A percentile compares a stretch with the other conserved stretches of the same genome.
Conservation (phyloP, 768 basidiomycete species). For the Serendipita sp. region DNA sequence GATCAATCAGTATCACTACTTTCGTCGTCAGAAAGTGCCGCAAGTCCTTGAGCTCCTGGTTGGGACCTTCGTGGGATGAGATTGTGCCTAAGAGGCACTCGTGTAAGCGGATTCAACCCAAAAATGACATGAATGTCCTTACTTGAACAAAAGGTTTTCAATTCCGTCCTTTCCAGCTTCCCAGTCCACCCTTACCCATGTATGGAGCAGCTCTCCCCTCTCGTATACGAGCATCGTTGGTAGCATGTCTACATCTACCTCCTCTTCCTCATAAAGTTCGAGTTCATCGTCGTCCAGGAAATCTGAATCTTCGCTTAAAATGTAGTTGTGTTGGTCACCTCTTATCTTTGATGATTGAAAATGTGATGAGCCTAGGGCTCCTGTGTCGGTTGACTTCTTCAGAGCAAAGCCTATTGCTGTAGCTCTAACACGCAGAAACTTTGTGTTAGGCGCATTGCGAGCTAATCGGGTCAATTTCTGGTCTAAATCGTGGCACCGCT, state of each 20-base stretch:
- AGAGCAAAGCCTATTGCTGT: slow-evolving; percentile 57
- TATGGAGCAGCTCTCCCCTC: slow-evolving; percentile 67
- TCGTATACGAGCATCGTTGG: slow-evolving; percentile 68
- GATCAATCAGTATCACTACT: background rate
- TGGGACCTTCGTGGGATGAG: background rate
- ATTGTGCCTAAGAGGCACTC: background rate
- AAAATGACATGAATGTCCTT: slow-evolving; percentile 9
- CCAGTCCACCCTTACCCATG: slow-evolving; percentile 83
- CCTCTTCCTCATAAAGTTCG: slow-evolving; percentile 34
- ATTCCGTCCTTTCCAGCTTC: slow-evolving; percentile 44
- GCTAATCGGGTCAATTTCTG: slow-evolving; percentile 52
- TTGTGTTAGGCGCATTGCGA: slow-evolving; percentile 49
- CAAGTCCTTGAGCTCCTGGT: background rate
- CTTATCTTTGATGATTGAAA: background rate
- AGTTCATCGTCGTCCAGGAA: slow-evolving; percentile 25
- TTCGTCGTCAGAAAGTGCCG: background rate
- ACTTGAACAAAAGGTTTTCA: slow-evolving; percentile 54
- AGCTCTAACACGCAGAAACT: slow-evolving; percentile 72
- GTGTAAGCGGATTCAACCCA: background rate
- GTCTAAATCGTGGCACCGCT: slow-evolving; percentile 58
- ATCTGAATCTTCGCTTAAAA: slow-evolving; percentile 14
- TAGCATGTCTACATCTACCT: slow-evolving; percentile 63
- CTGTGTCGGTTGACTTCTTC: slow-evolving; percentile 16
- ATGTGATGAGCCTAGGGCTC: slow-evolving; percentile 7
- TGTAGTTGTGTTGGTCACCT: background rate